Evolutionary conservation across 2,329 filamentous ascomycete genomes (phyloP).

Genomic region (Fusarium circinatum): DNA sequence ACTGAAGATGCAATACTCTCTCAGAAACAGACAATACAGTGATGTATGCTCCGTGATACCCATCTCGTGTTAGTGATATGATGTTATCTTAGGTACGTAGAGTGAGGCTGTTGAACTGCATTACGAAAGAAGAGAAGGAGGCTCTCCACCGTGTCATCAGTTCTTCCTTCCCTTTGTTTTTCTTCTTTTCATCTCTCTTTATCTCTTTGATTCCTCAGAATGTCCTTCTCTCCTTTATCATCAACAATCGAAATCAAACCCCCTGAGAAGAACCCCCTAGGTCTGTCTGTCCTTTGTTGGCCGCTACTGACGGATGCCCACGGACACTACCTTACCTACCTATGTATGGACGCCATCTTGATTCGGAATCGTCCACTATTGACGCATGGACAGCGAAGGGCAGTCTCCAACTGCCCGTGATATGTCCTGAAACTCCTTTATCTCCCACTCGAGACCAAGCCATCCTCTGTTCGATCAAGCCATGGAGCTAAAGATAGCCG

Average conservation of each 20-base stretch:
- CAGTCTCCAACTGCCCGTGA: conserved; percentile 4
- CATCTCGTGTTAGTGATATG: neutral
- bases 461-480: neutral
- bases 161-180: conserved; percentile 3
- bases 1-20: neutral
- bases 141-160: conserved; percentile 23
- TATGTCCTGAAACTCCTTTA: conserved; percentile 26
- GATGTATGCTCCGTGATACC: neutral
- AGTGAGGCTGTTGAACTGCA: neutral
- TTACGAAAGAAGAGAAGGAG: conserved; percentile 12
- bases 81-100: neutral
- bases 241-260: neutral
- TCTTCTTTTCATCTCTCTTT: neutral
- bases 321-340: neutral
- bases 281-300: neutral
- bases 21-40: neutral
- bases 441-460: conserved; percentile 7
- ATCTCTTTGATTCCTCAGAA: neutral
- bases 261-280: neutral
- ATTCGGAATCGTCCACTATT: conserved; percentile 19
- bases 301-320: neutral
- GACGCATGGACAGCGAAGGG: conserved; percentile 9
- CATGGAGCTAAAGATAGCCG: conserved; percentile 24
- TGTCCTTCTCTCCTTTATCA: neutral
- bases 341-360: neutral